phyloP scores from a whole-genome alignment of 306 rosid genomes.

The Vigna angularis region DNA sequence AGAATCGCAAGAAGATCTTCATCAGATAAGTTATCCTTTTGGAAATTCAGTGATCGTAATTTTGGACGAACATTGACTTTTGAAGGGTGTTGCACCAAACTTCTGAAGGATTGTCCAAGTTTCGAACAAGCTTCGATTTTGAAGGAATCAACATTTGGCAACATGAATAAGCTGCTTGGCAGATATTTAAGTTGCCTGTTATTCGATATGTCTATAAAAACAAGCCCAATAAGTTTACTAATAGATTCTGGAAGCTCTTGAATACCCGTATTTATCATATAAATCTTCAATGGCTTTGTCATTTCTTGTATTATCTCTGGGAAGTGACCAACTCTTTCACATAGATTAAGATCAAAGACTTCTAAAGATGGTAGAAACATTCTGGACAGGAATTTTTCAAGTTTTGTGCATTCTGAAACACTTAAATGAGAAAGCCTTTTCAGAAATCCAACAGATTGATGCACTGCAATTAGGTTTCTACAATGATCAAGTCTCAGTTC shows the following conservation, averaged over 20 bases:
- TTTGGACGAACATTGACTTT: background rate
- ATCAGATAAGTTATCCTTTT: background rate
- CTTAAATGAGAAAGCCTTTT: background rate
- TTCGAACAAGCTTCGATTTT: background rate
- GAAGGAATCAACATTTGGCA: background rate
- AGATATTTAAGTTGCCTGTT: background rate
- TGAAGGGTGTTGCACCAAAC: background rate
- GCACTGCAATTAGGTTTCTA: background rate
- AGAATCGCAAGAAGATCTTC: conserved; percentile 12
- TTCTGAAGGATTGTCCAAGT: conserved; percentile 12
- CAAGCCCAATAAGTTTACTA: conserved; percentile 13
- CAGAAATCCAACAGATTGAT: conserved; percentile 31
- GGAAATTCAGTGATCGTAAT: background rate
- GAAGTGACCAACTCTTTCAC: background rate
- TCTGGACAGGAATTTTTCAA: background rate
- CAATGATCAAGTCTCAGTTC: background rate
- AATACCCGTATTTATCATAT: background rate
- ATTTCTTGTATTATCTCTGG: conserved; percentile 20
- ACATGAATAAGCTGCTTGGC: conserved; percentile 18
- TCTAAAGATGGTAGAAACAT: conserved; percentile 34
- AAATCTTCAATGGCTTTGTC: conserved; percentile 6
- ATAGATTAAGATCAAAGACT: background rate
- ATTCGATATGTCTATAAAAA: background rate
- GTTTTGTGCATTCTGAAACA: background rate
- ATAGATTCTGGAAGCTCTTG: conserved; percentile 20